Conservation (phyloP, 495 filamentous ascomycete genomes). For the Aspergillus panamensis region DNA sequence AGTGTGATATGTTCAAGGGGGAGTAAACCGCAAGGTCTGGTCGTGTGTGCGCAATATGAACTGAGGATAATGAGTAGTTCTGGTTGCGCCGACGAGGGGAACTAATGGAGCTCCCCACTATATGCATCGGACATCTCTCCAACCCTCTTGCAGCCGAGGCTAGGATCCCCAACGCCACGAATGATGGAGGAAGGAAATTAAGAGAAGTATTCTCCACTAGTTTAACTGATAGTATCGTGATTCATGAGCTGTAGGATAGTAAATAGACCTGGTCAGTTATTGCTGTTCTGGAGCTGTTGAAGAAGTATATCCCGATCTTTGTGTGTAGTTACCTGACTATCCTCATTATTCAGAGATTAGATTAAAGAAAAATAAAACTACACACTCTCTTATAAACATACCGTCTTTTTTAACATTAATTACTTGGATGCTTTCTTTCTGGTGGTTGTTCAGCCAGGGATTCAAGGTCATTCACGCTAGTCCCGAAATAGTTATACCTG, state of each 20-base stretch:
- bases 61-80: background rate
- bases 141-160: slow-evolving; percentile 1
- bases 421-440: background rate
- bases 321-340: too few relatives aligned
- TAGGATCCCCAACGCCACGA: background rate
- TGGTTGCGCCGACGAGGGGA: background rate
- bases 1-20: background rate
- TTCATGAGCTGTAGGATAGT: too few relatives aligned
- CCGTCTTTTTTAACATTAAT: too few relatives aligned
- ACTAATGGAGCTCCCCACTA: background rate
- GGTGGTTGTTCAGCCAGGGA: background rate
- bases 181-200: background rate
- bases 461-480: slow-evolving; percentile 12
- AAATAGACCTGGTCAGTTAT: too few relatives aligned
- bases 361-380: too few relatives aligned
- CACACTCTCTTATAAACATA: too few relatives aligned
- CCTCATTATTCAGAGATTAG: too few relatives aligned
- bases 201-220: too few relatives aligned
- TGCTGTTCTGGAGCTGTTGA: too few relatives aligned
- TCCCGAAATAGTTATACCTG: slow-evolving; percentile 24
- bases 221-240: too few relatives aligned
- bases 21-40: background rate
- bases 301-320: too few relatives aligned
- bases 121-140: slow-evolving; percentile 1
- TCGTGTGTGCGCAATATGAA: background rate